Evolutionary conservation across 805 yeast species (phyloP).

Genomic region (Cyberlindnera veronae): DNA sequence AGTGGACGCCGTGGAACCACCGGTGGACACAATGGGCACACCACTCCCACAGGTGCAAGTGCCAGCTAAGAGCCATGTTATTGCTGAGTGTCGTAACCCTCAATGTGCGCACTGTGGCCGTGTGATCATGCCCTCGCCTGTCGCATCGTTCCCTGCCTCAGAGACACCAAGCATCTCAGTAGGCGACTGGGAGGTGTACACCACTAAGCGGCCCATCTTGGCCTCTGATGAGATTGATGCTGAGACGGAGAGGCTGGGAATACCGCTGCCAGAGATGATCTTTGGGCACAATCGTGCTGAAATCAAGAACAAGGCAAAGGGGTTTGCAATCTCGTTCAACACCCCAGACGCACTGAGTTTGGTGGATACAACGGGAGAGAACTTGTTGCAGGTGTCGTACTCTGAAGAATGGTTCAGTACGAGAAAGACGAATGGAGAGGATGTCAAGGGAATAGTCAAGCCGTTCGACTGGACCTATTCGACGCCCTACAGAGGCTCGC

Average conservation of each 20-base stretch:
- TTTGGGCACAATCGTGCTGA: constrained; percentile 78
- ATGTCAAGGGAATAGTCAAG: constrained; percentile 59
- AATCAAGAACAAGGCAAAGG: constrained; percentile 39
- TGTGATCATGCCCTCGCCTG: constrained; percentile 77
- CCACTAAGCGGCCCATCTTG: constrained; percentile 73
- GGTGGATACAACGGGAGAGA: constrained; percentile 51
- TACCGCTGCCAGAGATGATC: constrained; percentile 96
- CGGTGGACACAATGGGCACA: constrained; percentile 10
- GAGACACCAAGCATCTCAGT: constrained; percentile 70
- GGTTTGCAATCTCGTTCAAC: constrained; percentile 59
- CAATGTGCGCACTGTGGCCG: constrained; percentile 63
- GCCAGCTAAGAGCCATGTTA: constrained; percentile 40
- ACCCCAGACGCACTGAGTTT: constrained; percentile 70
- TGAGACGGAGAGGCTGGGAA: constrained; percentile 52
- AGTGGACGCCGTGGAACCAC: constrained; percentile 10
- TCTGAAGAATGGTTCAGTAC: constrained; percentile 73
- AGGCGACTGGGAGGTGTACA: constrained; percentile 71
- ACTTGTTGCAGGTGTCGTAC: constrained; percentile 72
- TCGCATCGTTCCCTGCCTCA: constrained; percentile 55
- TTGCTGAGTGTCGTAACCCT: constrained; percentile 35
- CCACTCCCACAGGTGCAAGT: constrained; percentile 28
- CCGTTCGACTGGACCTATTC: constrained; percentile 98
- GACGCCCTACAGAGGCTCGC: constrained; percentile 68
- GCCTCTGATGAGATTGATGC: constrained; percentile 69
- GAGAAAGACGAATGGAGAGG: constrained; percentile 33